A percentile compares a stretch with the other conserved stretches of the same genome.
Conservation (phyloP, 2,329 filamentous ascomycete genomes). For the Colletotrichum nymphaeae region DNA sequence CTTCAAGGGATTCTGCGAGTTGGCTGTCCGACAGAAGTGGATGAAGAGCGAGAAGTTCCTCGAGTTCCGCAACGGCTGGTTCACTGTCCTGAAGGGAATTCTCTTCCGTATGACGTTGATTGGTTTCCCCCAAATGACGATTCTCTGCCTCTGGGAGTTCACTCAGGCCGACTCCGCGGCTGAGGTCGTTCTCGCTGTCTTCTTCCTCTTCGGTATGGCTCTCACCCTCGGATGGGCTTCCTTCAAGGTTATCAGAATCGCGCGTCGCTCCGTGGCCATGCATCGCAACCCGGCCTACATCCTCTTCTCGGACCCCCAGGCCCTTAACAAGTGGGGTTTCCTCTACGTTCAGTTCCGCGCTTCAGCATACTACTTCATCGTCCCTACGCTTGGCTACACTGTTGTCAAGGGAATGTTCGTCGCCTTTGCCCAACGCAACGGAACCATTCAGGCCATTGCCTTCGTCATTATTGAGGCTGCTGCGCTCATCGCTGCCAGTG, state of each 20-base stretch:
- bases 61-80: conserved; percentile 96
- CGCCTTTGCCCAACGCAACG: conserved; percentile 78
- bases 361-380: conserved; percentile 94
- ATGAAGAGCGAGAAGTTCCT: conserved; percentile 89
- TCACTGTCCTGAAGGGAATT: conserved; percentile 91
- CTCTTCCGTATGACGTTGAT: conserved; percentile 91
- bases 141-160: conserved; percentile 94
- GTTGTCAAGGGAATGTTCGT: conserved; percentile 93
- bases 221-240: conserved; percentile 86
- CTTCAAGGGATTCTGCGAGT: conserved; percentile 86
- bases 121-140: conserved; percentile 90
- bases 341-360: conserved; percentile 97
- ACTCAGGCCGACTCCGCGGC: conserved; percentile 87
- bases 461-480: conserved; percentile 85
- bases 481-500: conserved; percentile 80
- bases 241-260: conserved; percentile 89
- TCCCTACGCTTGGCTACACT: conserved; percentile 81
- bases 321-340: conserved; percentile 98
- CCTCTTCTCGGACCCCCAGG: conserved; percentile 93
- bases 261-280: conserved; percentile 87
- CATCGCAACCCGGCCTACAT: conserved; percentile 98
- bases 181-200: conserved; percentile 86
- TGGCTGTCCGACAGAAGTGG: conserved; percentile 78
- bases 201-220: conserved; percentile 87
- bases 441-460: conserved; percentile 81